Conservation (phyloP, 768 basidiomycete species). For the Lyophyllum shimeji region DNA sequence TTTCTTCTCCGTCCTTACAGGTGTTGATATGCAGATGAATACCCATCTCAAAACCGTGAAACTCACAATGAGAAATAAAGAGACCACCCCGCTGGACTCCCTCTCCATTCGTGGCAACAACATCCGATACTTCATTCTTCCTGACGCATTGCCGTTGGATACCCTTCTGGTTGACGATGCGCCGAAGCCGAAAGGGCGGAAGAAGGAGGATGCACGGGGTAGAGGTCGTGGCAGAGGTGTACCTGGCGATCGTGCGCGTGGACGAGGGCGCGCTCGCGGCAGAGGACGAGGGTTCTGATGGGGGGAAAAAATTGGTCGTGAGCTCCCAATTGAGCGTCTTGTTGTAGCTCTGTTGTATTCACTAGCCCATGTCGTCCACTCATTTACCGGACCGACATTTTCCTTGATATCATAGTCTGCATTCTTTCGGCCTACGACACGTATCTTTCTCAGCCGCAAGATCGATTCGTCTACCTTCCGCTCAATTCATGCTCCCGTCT, state of each 20-base stretch:
- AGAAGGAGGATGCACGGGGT: constrained; percentile 82
- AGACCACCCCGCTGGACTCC: constrained; percentile 82
- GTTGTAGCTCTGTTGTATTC: constrained; percentile 8
- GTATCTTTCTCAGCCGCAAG: background rate
- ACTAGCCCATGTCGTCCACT: background rate
- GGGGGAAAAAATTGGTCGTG: background rate
- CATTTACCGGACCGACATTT: background rate
- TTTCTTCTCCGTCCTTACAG: constrained; percentile 36
- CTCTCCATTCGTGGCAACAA: constrained; percentile 97
- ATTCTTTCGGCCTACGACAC: background rate
- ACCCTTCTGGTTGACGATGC: constrained; percentile 97
- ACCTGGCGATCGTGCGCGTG: constrained; percentile 52
- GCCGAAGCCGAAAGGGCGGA: constrained; percentile 91
- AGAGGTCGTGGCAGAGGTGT: constrained; percentile 53
- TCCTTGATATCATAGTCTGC: background rate
- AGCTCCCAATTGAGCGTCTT: constrained; percentile 1
- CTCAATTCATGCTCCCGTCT: too few relatives aligned
- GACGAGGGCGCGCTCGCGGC: constrained; percentile 44
- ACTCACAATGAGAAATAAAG: constrained; percentile 90
- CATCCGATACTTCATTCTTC: constrained; percentile 95
- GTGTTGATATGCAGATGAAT: constrained; percentile 99
- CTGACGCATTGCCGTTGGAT: constrained; percentile 94
- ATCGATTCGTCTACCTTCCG: background rate
- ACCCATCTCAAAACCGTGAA: constrained; percentile 98
- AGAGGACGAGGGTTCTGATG: constrained; percentile 30